Conservation (phyloP, 179 eudicot species). For the Patellifolia procumbens region DNA sequence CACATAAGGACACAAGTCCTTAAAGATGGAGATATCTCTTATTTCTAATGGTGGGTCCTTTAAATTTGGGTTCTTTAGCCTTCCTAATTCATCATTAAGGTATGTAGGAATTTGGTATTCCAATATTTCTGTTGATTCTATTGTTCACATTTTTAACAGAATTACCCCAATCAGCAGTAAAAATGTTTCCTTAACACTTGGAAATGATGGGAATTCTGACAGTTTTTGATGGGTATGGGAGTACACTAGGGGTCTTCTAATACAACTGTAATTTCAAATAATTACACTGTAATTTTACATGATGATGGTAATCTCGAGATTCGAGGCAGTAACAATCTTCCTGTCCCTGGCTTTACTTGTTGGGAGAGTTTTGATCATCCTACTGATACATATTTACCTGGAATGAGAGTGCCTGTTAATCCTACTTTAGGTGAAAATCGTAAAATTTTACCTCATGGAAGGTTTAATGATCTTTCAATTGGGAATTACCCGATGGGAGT, state of each 20-base stretch:
- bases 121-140: constrained; percentile 23
- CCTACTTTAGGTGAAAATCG: constrained; percentile 15
- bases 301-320: constrained; percentile 51
- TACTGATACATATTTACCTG: constrained; percentile 56
- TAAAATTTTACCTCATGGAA: constrained; percentile 41
- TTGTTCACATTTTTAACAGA: constrained; percentile 65
- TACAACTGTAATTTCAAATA: constrained; percentile 9
- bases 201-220: constrained; percentile 37
- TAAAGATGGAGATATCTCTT: constrained; percentile 49
- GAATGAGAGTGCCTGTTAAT: constrained; percentile 41
- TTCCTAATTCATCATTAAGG: constrained; percentile 39
- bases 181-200: constrained; percentile 35
- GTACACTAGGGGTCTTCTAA: constrained; percentile 48
- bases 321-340: constrained; percentile 11
- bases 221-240: constrained; percentile 40
- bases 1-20: constrained; percentile 32
- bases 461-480: constrained; percentile 42
- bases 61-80: constrained; percentile 62
- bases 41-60: constrained; percentile 37
- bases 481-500: constrained; percentile 58
- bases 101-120: constrained; percentile 62
- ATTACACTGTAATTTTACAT: constrained; percentile 36
- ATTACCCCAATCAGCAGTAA: constrained; percentile 33
- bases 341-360: constrained; percentile 17
- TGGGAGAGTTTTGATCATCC: constrained; percentile 69